Evolutionary conservation across 2,329 filamentous ascomycete genomes (phyloP).

Genomic region (Alternaria arbusti): DNA sequence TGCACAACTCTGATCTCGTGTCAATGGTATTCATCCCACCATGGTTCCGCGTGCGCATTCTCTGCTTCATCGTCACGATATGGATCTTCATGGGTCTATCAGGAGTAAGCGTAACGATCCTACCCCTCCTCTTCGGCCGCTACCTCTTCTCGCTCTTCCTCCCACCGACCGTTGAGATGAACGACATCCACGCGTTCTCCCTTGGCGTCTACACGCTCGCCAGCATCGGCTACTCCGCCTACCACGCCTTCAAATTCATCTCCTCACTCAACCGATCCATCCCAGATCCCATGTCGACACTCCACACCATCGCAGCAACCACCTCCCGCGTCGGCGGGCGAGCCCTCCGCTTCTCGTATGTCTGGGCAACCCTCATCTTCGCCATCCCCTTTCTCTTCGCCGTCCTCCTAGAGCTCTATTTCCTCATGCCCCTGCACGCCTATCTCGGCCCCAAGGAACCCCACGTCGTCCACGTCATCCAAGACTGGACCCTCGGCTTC

Average conservation of each 20-base stretch:
- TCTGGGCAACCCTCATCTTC: conserved; percentile 76
- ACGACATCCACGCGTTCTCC: conserved; percentile 96
- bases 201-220: conserved; percentile 85
- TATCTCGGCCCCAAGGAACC: conserved; percentile 59
- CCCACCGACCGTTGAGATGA: conserved; percentile 70
- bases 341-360: conserved; percentile 69
- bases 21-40: conserved; percentile 77
- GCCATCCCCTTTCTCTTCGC: conserved; percentile 82
- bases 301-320: conserved; percentile 33
- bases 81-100: conserved; percentile 93
- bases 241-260: conserved; percentile 58
- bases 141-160: conserved; percentile 76
- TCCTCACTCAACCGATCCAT: conserved; percentile 32
- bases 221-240: conserved; percentile 63
- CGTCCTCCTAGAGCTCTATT: conserved; percentile 82
- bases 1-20: conserved; percentile 54
- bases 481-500: conserved; percentile 92
- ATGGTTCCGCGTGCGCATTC: conserved; percentile 79
- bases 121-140: conserved; percentile 86
- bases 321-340: conserved; percentile 42
- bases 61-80: conserved; percentile 84
- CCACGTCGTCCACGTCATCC: conserved; percentile 84
- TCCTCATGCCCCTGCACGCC: conserved; percentile 85
- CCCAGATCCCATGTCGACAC: conserved; percentile 38
- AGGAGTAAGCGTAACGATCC: conserved; percentile 82